phyloP scores from a whole-genome alignment of 73 alveolate species.

The Stentor coeruleus region DNA sequence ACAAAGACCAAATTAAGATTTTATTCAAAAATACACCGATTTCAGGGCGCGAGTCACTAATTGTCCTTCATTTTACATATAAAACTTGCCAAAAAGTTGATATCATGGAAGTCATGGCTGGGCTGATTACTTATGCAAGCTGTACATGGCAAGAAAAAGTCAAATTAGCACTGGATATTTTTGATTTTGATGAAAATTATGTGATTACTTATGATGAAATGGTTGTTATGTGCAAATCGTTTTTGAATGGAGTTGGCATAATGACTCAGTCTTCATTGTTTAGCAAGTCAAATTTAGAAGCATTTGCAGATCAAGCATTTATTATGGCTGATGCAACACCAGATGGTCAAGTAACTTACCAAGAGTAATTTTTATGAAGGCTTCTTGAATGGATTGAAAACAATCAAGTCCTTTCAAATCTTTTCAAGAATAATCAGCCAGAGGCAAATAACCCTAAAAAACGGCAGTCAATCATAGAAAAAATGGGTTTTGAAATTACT shows the following conservation, averaged over 20 bases:
- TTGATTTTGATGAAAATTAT: constrained; percentile 18
- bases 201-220: constrained; percentile 12
- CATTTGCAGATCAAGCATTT: constrained; percentile 3
- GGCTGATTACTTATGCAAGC: background rate
- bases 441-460: background rate
- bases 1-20: background rate
- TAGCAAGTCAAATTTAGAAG: background rate
- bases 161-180: background rate
- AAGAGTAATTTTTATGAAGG: background rate
- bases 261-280: background rate
- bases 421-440: background rate
- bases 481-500: background rate
- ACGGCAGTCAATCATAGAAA: background rate
- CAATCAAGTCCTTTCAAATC: background rate
- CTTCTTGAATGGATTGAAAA: background rate
- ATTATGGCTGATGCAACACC: background rate
- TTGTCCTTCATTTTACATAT: background rate
- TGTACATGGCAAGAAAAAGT: background rate
- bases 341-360: background rate
- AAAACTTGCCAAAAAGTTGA: background rate
- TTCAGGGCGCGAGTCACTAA: background rate
- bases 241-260: background rate
- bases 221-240: constrained; percentile 3
- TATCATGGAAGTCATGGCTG: constrained; percentile 26
- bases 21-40: background rate